Evolutionary conservation across 1,284 basidiomycete species (phyloP).

Genomic region (Pholiota adiposa): DNA sequence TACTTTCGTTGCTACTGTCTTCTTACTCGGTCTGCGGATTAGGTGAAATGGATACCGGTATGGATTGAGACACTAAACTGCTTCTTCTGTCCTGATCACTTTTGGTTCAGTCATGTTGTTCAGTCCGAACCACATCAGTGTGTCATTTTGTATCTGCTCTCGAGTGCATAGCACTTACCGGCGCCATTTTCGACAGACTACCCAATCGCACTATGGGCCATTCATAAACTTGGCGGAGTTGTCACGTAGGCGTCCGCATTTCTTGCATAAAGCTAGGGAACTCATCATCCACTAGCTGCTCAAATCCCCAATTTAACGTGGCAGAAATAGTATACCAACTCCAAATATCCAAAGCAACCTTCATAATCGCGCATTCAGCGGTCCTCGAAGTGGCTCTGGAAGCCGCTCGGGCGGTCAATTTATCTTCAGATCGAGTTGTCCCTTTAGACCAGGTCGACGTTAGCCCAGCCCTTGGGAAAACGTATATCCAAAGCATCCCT

Average conservation of each 20-base stretch:
- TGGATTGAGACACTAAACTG: conserved; percentile 20
- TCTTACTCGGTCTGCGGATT: background rate
- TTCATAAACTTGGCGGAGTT: conserved; percentile 70
- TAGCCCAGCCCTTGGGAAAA: conserved; percentile 5
- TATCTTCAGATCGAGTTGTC: conserved; percentile 55
- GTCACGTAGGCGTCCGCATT: conserved; percentile 49
- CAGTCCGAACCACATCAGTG: conserved; percentile 67
- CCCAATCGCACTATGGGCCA: conserved; percentile 69
- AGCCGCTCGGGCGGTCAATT: conserved; percentile 57
- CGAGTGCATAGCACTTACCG: conserved; percentile 6
- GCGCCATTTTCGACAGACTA: conserved; percentile 56
- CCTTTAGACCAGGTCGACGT: conserved; percentile 34
- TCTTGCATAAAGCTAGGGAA: background rate
- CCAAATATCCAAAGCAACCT: conserved; percentile 49
- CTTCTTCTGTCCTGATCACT: background rate
- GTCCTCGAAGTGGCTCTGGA: conserved; percentile 51
- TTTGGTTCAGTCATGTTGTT: conserved; percentile 54
- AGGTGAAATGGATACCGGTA: conserved; percentile 57
- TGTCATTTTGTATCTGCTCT: background rate
- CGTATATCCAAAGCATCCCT: conserved; percentile 35
- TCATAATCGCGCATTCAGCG: conserved; percentile 63
- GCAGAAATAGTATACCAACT: conserved; percentile 68
- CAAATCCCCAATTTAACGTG: conserved; percentile 69
- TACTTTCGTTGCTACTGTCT: background rate
- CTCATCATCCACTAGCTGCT: conserved; percentile 32